phyloP scores from a whole-genome alignment of 176 grass and related monocot genomes.

The Lolium perenne region DNA sequence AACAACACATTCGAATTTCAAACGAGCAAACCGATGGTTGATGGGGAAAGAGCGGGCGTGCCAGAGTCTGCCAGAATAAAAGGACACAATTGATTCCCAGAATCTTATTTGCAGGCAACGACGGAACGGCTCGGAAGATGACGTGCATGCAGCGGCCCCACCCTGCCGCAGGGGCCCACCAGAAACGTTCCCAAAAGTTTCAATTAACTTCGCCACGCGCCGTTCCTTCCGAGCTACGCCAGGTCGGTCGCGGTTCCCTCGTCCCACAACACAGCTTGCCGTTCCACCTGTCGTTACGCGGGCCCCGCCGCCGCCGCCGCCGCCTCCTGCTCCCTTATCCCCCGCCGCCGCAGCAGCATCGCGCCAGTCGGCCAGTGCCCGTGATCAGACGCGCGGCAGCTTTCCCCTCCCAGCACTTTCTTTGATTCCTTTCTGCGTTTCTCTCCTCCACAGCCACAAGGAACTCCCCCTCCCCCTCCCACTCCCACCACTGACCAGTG shows the following conservation, averaged over 20 bases:
- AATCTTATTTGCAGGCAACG: too few relatives aligned
- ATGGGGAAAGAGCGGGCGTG: too few relatives aligned
- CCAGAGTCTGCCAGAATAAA: not conserved
- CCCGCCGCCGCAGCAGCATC: not conserved
- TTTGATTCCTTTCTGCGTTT: not conserved
- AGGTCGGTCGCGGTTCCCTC: slow-evolving; percentile 3
- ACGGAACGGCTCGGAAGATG: not conserved
- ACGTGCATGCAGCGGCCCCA: not conserved
- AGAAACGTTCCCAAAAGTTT: not conserved
- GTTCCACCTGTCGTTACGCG: not conserved
- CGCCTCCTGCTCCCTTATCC: not conserved
- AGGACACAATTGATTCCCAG: not conserved
- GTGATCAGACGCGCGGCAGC: not conserved
- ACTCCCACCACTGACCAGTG: not conserved
- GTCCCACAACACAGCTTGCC: not conserved
- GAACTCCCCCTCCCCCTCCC: not conserved
- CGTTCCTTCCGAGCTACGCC: not conserved
- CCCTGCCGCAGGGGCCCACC: too few relatives aligned
- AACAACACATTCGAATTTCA: too few relatives aligned
- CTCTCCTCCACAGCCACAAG: not conserved
- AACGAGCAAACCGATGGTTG: too few relatives aligned
- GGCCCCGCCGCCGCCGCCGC: not conserved
- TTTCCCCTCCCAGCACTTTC: not conserved
- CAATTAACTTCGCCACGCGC: not conserved
- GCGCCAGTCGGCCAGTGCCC: not conserved